Percentiles rank a stretch among this genome's conserved stretches.
phyloP scores from a whole-genome alignment of 2,329 filamentous ascomycete species.

The Diaporthe nobilis region DNA sequence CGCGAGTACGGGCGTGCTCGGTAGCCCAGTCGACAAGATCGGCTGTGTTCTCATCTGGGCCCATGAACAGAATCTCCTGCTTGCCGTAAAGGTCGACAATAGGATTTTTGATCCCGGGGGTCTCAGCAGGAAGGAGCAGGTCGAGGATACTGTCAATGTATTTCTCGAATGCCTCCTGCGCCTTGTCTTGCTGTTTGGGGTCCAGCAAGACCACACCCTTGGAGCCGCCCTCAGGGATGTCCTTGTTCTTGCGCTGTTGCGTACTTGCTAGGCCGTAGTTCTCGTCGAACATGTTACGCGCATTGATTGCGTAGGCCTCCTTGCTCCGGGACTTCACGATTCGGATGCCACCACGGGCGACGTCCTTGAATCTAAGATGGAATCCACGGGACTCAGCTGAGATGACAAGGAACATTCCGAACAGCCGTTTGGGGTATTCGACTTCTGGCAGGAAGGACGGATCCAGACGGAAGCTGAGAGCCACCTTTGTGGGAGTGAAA shows the following conservation, averaged over 20 bases:
- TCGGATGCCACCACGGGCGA: slow-evolving; percentile 95
- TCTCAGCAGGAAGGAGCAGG: slow-evolving; percentile 88
- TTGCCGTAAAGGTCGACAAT: slow-evolving; percentile 96
- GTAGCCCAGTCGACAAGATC: slow-evolving; percentile 99
- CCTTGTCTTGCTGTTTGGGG: slow-evolving; percentile 93
- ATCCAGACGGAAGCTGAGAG: slow-evolving; percentile 94
- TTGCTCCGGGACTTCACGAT: slow-evolving; percentile 98
- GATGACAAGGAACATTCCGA: slow-evolving; percentile 99
- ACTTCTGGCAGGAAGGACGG: slow-evolving; percentile 89
- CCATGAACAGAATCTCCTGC: slow-evolving; percentile 98
- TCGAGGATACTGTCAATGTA: slow-evolving; percentile 99
- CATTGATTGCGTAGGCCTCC: slow-evolving; percentile 96
- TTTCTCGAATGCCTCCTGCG: slow-evolving; percentile 95
- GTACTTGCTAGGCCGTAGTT: slow-evolving; percentile 99
- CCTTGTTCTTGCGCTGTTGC: slow-evolving; percentile 99
- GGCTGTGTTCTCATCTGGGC: slow-evolving; percentile 98
- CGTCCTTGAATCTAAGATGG: slow-evolving; percentile 97
- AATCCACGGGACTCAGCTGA: slow-evolving; percentile 97
- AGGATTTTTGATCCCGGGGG: slow-evolving; percentile 98
- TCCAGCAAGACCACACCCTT: slow-evolving; percentile 98
- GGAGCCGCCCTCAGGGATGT: slow-evolving; percentile 97
- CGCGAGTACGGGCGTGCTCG: slow-evolving; percentile 87
- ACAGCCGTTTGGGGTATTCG: slow-evolving; percentile 94
- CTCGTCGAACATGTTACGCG: slow-evolving; percentile 95
- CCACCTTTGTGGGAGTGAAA: slow-evolving; percentile 96